Evolutionary conservation across 1,284 basidiomycete species (phyloP), one percentile per base, ranked within the genome.

Genomic region (Cryptococcus jaspeensis): DNA sequence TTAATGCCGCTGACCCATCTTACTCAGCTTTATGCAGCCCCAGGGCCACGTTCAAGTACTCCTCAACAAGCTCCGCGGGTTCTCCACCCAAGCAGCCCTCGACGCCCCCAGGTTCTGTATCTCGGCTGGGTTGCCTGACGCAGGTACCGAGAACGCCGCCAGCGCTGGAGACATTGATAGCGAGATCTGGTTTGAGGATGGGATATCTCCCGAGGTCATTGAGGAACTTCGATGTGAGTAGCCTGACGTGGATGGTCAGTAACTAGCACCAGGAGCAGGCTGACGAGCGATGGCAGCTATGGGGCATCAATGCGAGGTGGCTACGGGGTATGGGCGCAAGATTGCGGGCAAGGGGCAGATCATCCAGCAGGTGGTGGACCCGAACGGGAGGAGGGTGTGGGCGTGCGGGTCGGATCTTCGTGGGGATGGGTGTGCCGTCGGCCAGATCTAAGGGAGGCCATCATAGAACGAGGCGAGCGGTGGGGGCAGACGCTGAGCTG

Each of bases 21-120:
- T 16, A 23, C 3, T 11, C 42, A 57, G 90, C 2, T 94, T 87
- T 78, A 97, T 95, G 91, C 94, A 96, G 77, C 86, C 84, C 36
- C 67, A 75, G 56, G 92, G 93, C 0, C 92, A 96, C 64, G 83
- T 96, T 0, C 94, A 97, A 78, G 91, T 97, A 8, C 81, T 98
- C n/a, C 78, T 97, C 46, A 95, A 93, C 73, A 84, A 94, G 55
- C 82, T 97, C 15, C 85, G 92, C 50, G 92, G 93, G 1, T 89
- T 87, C 73, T 87, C 85, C 3, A 84, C 85, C 0, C 93, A 96
- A 77, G 84, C 88, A 6, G 86, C 65, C 8, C 64, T 75, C 5
- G 95, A 97, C 77, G 89, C 92, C 0, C 93, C 92, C 3, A 84
- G 93, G n/a, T 95, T 97, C 80, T 96, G 92, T 74, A 94, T 97